These are phyloP conservation scores for Murraya paniculata DNA, from an alignment of 345 rosid genomes.

Conservation along the genomic window DNA sequence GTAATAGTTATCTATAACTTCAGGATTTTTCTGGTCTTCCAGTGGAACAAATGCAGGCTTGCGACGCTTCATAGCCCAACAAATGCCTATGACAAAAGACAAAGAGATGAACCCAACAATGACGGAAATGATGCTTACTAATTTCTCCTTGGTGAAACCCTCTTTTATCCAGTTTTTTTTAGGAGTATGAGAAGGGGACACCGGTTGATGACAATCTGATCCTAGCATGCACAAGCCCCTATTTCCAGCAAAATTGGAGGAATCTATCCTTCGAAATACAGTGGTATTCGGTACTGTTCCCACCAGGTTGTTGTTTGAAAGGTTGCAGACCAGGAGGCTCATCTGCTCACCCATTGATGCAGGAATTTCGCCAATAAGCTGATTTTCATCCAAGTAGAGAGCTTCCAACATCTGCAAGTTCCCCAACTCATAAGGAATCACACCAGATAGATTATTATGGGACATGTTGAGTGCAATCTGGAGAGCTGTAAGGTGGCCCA, in stretches of 20 bases:
- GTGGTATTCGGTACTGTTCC: slow-evolving; percentile 63
- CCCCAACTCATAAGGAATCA: slow-evolving; percentile 64
- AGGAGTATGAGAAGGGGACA: slow-evolving; percentile 21
- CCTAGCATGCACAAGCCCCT: slow-evolving; percentile 46
- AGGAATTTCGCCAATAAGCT: slow-evolving; percentile 71
- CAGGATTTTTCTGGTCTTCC: slow-evolving; percentile 38
- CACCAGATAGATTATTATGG: slow-evolving; percentile 63
- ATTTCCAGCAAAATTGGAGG: slow-evolving; percentile 69
- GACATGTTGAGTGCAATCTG: slow-evolving; percentile 85
- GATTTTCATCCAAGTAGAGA: slow-evolving; percentile 69
- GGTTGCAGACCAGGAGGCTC: slow-evolving; percentile 76
- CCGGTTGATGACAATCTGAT: slow-evolving; percentile 35
- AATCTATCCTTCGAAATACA: slow-evolving; percentile 59
- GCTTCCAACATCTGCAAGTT: slow-evolving; percentile 71
- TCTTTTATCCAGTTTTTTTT: slow-evolving; percentile 36
- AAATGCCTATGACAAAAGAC: slow-evolving; percentile 40
- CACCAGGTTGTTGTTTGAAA: slow-evolving; percentile 68
- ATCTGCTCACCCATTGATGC: slow-evolving; percentile 56
- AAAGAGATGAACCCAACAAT: slow-evolving; percentile 52
- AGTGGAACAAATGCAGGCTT: slow-evolving; percentile 43
- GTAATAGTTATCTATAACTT: slow-evolving; percentile 51
- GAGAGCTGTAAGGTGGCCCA: slow-evolving; percentile 64
- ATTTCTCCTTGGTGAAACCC: slow-evolving; percentile 35
- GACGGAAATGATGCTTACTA: slow-evolving; percentile 45
- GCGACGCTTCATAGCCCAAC: slow-evolving; percentile 48